Conservation (phyloP, 2,329 filamentous ascomycete genomes). For the Fusarium kyushuense region DNA sequence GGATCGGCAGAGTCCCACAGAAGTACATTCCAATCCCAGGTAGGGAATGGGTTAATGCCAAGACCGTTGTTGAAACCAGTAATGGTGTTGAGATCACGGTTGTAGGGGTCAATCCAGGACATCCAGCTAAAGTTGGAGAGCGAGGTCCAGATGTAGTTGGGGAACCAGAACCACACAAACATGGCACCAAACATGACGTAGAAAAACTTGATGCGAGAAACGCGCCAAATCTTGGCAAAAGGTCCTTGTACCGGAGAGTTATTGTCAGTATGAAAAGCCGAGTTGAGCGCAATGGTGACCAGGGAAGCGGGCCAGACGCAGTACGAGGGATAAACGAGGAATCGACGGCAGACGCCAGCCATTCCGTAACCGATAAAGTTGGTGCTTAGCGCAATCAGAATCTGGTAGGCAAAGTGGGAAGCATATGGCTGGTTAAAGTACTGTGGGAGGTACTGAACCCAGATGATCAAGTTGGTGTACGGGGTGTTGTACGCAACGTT, state of each 20-base stretch:
- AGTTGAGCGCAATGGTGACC: constrained; percentile 66
- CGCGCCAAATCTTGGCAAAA: constrained; percentile 58
- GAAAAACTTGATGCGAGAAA: constrained; percentile 66
- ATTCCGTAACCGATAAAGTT: constrained; percentile 72
- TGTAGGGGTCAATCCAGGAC: constrained; percentile 65
- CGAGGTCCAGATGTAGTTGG: constrained; percentile 65
- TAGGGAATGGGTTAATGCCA: constrained; percentile 60
- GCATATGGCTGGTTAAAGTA: constrained; percentile 68
- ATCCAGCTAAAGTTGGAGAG: constrained; percentile 68
- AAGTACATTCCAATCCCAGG: constrained; percentile 63
- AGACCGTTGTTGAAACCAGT: constrained; percentile 60
- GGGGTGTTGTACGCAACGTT: constrained; percentile 67
- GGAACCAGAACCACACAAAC: constrained; percentile 71
- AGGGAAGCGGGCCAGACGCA: constrained; percentile 70
- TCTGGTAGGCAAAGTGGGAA: constrained; percentile 64
- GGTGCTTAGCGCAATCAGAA: constrained; percentile 66
- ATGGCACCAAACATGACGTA: constrained; percentile 62
- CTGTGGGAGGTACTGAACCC: constrained; percentile 64
- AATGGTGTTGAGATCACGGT: constrained; percentile 57
- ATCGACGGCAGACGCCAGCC: constrained; percentile 65
- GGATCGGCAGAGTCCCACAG: constrained; percentile 59
- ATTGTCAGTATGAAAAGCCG: constrained; percentile 63
- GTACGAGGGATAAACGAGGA: constrained; percentile 67
- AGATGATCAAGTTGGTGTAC: constrained; percentile 68
- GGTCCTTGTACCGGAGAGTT: constrained; percentile 57